Base-by-base conservation (phyloP, 1,284 basidiomycete species). In the Ceratobasidium theobromae region DNA sequence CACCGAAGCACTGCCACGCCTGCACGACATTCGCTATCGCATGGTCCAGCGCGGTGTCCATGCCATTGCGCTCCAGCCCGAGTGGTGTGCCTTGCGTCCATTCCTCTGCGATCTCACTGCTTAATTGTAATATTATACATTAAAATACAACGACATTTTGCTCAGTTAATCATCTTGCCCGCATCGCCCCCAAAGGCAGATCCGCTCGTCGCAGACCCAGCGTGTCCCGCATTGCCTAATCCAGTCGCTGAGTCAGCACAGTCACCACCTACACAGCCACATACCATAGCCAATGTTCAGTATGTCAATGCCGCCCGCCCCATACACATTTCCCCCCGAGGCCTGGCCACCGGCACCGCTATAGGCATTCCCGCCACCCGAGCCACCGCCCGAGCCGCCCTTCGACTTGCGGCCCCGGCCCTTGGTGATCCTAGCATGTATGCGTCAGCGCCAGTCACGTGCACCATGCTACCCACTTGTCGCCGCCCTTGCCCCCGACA, bases 31-130 rank as follows among this genome's bases (percentile, higher is more conserved):
- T 21, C 78, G 80, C 32, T 91, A 82, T 75, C 80, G 91, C 25
- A 81, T 93, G 75, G 83, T 86, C 23, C 79, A 84, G 69, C 78
- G 87, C 35, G 91, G 91, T 18, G 79, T 93, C 5, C 74, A 75
- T 0, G 85, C 90, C 2, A 85, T 86, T 68, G 77, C 87, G 0
- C 76, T 95, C 23, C 91, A 93, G 77, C 91, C 92, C 1, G 79
- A 85, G 69, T 93, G 88, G 87, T 94, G 91, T 76, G 90, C 88
- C 16, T 72, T 93, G 35, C 77, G 89, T n/a, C 86, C 88, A 0
- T 83, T 80, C 4, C 77, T 73, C 40, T 87, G 86, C 71, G 81
- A 86, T 73, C 68, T 84, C 30, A 62, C 48, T 30, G 64, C 65
- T 2, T 68, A 48, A 51, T 41, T 64, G 49, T 60, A 58, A 14